A percentile compares a stretch with the other conserved stretches of the same genome.
These are phyloP conservation scores for Trichoderma virens DNA, from an alignment of 495 filamentous ascomycete species.

Conservation along the genomic window DNA sequence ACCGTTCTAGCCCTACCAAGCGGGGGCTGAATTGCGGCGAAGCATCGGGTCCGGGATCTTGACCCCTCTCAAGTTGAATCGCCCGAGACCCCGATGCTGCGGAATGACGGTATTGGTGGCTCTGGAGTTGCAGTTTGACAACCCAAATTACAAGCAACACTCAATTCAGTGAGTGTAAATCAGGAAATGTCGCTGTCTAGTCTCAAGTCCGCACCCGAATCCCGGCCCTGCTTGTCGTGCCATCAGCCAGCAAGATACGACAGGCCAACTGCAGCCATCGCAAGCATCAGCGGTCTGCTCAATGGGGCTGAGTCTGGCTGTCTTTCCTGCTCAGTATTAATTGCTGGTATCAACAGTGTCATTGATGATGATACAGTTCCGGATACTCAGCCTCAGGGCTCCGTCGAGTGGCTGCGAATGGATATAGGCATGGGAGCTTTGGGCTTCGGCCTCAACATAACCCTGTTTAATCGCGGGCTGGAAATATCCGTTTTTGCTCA, in stretches of 20 bases:
- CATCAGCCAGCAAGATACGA: background rate
- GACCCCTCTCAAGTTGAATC: background rate
- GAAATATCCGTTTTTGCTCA: background rate
- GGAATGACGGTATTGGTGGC: background rate
- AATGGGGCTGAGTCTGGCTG: background rate
- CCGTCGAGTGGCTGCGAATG: background rate
- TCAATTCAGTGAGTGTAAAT: no score
- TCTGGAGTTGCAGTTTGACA: background rate
- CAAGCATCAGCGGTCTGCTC: background rate
- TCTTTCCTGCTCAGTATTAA: background rate
- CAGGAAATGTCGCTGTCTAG: background rate
- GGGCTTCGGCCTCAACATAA: background rate
- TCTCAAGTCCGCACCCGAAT: background rate
- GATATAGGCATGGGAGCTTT: background rate
- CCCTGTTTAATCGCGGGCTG: background rate
- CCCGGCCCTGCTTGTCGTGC: background rate
- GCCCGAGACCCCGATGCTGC: background rate
- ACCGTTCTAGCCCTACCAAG: background rate
- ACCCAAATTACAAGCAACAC: no score
- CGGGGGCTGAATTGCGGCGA: background rate
- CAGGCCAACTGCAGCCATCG: background rate
- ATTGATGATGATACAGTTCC: background rate
- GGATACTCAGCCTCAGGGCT: background rate
- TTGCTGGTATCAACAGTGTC: background rate
- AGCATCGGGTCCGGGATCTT: background rate